Evolutionary conservation across 2,329 filamentous ascomycete species (phyloP), one percentile per base, ranked within the genome.

Genomic region (Phaeosphaeriaceae sp.): DNA sequence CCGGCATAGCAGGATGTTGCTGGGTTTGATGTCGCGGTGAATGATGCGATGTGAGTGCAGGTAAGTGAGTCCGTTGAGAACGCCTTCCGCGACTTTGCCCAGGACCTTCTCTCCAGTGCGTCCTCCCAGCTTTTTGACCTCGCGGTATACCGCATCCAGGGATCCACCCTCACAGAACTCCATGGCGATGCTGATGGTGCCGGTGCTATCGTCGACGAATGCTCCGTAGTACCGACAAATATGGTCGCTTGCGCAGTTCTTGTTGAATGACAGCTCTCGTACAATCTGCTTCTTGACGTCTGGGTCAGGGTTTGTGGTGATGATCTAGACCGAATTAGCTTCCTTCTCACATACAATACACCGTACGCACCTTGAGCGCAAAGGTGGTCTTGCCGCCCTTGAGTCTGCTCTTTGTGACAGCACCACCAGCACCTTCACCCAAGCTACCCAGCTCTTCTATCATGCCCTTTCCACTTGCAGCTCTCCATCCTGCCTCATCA

Each of bases 211-310:
- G 75, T 99, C 94, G 76, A 96, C 92, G 76, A 98, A 99, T 42
- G 94, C 94, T 63, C 95, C 95, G 72, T 97, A 99, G 80, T 99
- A 99, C 63, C 91, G 89, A 80, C 95, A 99, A 71, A 99, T 99
- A 77, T 98, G 93, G 59, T 95, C 90, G 4, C 93, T 97, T 6
- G 92, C 93, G 76, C 95, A 98, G 66, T 93, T 92, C 80, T 97
- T 97, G 84, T 99, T 99, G 85, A 98, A 99, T 61, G 91, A 92
- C 53, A 99, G 84, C 78, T 99, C 95, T 73, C 95, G 91, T 59
- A 98, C 87, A 69, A 99, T 99, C 79, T 99, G 95, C 77, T 96
- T 97, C 84, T 97, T 98, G 61, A 98, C 92, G 75, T 97, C 94
- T 13, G 95, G 94, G 69, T 99, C 95, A 1, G 95, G 95, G 75